Base-by-base conservation (phyloP, 2,329 filamentous ascomycete genomes). In the Aureobasidium subglaciale region DNA sequence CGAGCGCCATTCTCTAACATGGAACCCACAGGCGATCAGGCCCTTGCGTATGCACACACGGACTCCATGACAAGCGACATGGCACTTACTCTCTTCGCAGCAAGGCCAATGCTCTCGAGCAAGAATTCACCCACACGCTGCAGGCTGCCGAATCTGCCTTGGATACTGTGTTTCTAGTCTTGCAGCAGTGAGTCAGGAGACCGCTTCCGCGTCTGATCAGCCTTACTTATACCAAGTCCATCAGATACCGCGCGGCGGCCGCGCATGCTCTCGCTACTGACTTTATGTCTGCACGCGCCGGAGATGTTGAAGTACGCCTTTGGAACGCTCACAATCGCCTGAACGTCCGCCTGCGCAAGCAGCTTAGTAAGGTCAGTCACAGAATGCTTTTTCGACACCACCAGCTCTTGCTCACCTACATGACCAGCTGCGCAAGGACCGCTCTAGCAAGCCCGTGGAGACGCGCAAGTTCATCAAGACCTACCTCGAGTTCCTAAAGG, bases 401-500 rank as follows among this genome's bases (percentile, higher is more conserved):
- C 11, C 20, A 20, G 61, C 64, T 25, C 30, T 25, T 30, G 32
- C 22, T 30, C n/a, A 50, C 25, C 15, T 11, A 5, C 37, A 30
- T 6, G 9, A 46, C n/a, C 43, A 71, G 78, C 69, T 80, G 73
- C 70, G 79, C 62, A 75, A 75, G 56, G 69, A 70, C 37, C 71
- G 71, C 56, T 78, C 76, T 62, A 78, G 78, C 64, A 77, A 75
- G 63, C 74, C 77, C 56, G 81, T 84, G 42, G 79, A 83, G 70
- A 83, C 83, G 64, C 83, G 91, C 60, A 93, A 90, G 70, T 76
- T 92, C 49, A 86, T 88, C 68, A 91, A 88, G 71, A 79, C 85
- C 60, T 97, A 95, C 70, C 77, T 86, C 56, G 82, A 83, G 62
- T 97, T 95, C 69, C 83, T 97, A 63, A 95, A 92, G 71, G 86